A percentile compares a stretch with the other conserved stretches of the same genome.
These are phyloP conservation scores for Dittrichia graveolens DNA, from an alignment of 129 eudicot genomes.

Conservation along the genomic window DNA sequence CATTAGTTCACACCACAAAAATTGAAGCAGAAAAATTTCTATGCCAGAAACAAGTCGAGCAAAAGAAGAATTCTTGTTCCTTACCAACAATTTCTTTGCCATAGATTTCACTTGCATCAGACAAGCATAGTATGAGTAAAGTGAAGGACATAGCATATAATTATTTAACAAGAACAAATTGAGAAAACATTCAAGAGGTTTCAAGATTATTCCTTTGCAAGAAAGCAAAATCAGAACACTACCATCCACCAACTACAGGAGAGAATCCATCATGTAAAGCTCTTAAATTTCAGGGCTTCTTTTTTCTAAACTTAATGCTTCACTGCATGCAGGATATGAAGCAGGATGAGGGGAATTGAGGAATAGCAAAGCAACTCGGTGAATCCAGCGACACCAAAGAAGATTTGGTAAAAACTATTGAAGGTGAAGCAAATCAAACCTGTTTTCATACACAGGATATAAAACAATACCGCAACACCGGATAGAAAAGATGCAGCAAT, in stretches of 20 bases:
- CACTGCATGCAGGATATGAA: conserved; percentile 35
- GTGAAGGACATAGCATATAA: conserved; percentile 39
- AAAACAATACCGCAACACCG: conserved; percentile 25
- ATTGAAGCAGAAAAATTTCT: too few species aligned
- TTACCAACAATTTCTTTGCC: conserved; percentile 22
- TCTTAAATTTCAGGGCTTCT: not conserved
- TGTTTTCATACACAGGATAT: conserved; percentile 36
- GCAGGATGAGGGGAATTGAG: conserved; percentile 35
- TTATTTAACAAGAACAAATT: conserved; percentile 27
- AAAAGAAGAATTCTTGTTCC: conserved; percentile 16
- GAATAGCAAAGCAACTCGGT: conserved; percentile 36
- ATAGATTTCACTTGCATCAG: conserved; percentile 42
- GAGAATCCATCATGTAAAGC: conserved; percentile 4
- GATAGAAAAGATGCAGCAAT: conserved; percentile 30
- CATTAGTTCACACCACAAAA: not conserved
- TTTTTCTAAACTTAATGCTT: conserved; percentile 28
- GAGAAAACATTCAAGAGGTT: conserved; percentile 21
- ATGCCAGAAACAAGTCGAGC: not conserved
- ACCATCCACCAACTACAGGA: conserved; percentile 22
- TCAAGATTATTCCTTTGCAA: conserved; percentile 36
- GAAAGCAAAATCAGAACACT: conserved; percentile 31
- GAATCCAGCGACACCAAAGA: conserved; percentile 34
- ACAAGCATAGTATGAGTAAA: too few species aligned
- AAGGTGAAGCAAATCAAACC: conserved; percentile 42
- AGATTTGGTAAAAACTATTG: conserved; percentile 40